These are phyloP conservation scores for Rhododendron simsii DNA, from an alignment of 148 eudicot species.

Conservation along the genomic window DNA sequence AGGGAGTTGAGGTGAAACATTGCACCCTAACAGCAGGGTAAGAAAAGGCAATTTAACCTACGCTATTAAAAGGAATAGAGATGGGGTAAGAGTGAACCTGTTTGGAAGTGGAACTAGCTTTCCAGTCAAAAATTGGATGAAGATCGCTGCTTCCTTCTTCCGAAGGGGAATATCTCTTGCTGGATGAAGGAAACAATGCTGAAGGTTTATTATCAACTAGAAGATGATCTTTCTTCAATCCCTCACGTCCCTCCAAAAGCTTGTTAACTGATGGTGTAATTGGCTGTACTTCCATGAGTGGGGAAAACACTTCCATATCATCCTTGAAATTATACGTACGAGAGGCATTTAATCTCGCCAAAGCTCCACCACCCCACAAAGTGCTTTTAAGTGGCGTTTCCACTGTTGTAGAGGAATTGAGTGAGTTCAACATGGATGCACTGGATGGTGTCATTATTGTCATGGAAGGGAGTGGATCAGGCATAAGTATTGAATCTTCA, in stretches of 20 bases:
- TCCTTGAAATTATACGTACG: conserved; percentile 66
- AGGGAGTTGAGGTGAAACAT: neutral
- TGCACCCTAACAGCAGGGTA: neutral
- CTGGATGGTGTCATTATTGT: conserved; percentile 28
- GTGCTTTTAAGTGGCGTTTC: conserved; percentile 63
- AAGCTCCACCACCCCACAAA: conserved; percentile 52
- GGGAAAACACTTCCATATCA: conserved; percentile 97
- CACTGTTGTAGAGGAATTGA: conserved; percentile 34
- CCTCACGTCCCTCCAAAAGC: conserved; percentile 57
- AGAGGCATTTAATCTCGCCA: conserved; percentile 69
- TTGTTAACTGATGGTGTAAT: conserved; percentile 74
- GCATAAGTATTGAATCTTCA: conserved; percentile 90
- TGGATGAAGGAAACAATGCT: conserved; percentile 43
- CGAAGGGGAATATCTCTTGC: conserved; percentile 39
- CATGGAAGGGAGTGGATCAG: conserved; percentile 85
- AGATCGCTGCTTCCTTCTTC: conserved; percentile 41
- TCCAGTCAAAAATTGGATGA: conserved; percentile 71
- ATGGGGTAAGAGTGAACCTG: conserved; percentile 42
- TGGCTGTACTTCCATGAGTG: conserved; percentile 86
- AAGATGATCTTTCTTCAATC: conserved; percentile 42
- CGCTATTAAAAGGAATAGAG: neutral
- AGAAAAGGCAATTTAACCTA: neutral
- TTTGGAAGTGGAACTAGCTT: conserved; percentile 44
- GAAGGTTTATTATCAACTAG: conserved; percentile 53
- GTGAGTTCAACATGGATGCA: conserved; percentile 28